Base-by-base conservation (phyloP, 306 rosid genomes). In the Prunus dulcis region DNA sequence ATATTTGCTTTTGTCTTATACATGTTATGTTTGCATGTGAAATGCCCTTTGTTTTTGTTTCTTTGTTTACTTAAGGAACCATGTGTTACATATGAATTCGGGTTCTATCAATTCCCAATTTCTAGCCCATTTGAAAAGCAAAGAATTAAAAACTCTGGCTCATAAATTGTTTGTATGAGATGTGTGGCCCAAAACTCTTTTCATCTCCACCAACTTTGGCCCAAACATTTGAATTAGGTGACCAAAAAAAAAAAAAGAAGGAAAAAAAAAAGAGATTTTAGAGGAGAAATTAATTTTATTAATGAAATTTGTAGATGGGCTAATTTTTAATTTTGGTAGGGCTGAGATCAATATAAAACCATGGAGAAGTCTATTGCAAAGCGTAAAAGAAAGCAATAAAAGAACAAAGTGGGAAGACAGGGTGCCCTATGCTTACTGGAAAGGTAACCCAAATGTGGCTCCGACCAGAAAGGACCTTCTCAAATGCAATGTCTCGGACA, bases 361-460 rank as follows among this genome's bases (percentile, higher is more conserved):
- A 62, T 94, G 98, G 98, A 69, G 41, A 60, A 50, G 67, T n/a
- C 56, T 82, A 8, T 49, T 90, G 32, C 63, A 72, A 66, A 91
- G 79, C 12, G 85, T 94, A 20, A 86, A 86, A 74, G 86, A 90
- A 82, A 94, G 98, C 20, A 94, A 90, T 81, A 85, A 75, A 64
- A 89, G 73, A 69, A 90, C 60, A 30, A 81, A 80, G 41, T 94
- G 97, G 94, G 58, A 84, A 71, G 96, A 94, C 4, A 94, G 95
- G 71, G 83, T 76, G n/a, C 93, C 97, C 3, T 91, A 86, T 23
- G 97, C 97, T 32, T 89, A 89, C 75, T 91, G 97, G 97, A 94
- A 64, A 78, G 97, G 98, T 25, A 94, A 94, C 79, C 97, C 97
- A 23, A 0, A 13, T 56, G 98, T 94, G 38, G 82, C 91, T 62